Percentiles rank a stretch among this genome's conserved stretches.
phyloP scores from a whole-genome alignment of 2,329 filamentous ascomycete species.

The Endothia cerciana region DNA sequence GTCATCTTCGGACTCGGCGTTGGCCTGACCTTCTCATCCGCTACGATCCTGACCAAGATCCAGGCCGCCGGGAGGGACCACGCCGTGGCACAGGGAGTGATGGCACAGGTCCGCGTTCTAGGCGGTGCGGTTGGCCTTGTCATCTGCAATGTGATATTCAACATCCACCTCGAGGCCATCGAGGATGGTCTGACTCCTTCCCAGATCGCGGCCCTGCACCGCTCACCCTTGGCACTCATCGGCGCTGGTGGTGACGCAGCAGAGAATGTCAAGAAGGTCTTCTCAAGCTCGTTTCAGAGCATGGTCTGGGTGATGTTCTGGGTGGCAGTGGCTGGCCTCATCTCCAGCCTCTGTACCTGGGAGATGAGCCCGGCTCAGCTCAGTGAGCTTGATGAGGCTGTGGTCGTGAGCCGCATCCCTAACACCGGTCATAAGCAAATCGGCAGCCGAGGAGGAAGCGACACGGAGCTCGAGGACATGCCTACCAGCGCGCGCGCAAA shows the following conservation, averaged over 20 bases:
- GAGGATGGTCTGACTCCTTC: slow-evolving; percentile 36
- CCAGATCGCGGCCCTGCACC: slow-evolving; percentile 49
- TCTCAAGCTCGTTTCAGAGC: slow-evolving; percentile 50
- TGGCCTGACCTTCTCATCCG: slow-evolving; percentile 59
- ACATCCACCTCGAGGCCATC: slow-evolving; percentile 44
- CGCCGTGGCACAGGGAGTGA: slow-evolving; percentile 62
- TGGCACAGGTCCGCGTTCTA: slow-evolving; percentile 63
- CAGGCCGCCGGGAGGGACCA: slow-evolving; percentile 53
- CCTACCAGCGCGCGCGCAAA: slow-evolving; percentile 13
- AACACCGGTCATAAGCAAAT: slow-evolving; percentile 20
- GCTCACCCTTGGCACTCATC: slow-evolving; percentile 46
- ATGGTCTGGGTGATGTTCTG: slow-evolving; percentile 53
- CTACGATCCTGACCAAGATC: slow-evolving; percentile 61
- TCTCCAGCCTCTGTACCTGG: slow-evolving; percentile 49
- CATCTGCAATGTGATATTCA: slow-evolving; percentile 62
- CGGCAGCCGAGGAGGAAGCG: slow-evolving; percentile 28
- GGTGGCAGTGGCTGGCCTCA: slow-evolving; percentile 47
- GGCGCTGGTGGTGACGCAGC: slow-evolving; percentile 40
- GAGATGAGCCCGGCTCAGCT: slow-evolving; percentile 44
- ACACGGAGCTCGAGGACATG: slow-evolving; percentile 39
- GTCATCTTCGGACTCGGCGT: slow-evolving; percentile 62
- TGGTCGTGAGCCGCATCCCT: slow-evolving; percentile 28
- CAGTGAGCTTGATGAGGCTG: slow-evolving; percentile 34
- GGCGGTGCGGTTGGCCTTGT: slow-evolving; percentile 64
- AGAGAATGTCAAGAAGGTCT: slow-evolving; percentile 44